A percentile compares a stretch with the other conserved stretches of the same genome.
Conservation (phyloP, 2,329 filamentous ascomycete species). For the Annulohypoxylon truncatum region DNA sequence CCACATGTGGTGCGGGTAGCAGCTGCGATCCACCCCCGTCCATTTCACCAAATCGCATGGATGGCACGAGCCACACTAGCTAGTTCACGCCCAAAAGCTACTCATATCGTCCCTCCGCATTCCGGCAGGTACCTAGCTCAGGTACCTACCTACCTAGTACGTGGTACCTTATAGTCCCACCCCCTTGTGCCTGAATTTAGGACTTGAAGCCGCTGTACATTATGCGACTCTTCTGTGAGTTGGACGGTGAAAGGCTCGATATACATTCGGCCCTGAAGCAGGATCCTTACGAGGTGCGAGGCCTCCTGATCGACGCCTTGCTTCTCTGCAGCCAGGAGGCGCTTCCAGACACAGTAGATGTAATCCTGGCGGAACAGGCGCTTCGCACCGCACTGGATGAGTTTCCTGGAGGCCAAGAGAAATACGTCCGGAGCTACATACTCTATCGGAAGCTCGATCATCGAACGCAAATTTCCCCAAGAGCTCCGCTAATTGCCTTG, state of each 20-base stretch:
- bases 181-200: too few species aligned
- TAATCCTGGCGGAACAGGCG: slow-evolving; percentile 9
- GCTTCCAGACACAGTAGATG: slow-evolving; percentile 15
- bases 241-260: slow-evolving; percentile 14
- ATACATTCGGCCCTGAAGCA: slow-evolving; percentile 5
- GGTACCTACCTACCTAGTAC: too few species aligned
- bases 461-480: background rate
- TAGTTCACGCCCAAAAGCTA: too few species aligned
- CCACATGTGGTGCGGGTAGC: too few species aligned
- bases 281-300: slow-evolving; percentile 15
- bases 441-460: slow-evolving; percentile 11
- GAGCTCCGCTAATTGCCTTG: slow-evolving; percentile 8
- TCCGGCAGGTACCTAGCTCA: too few species aligned
- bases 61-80: too few species aligned
- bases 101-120: too few species aligned
- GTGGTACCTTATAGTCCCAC: too few species aligned
- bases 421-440: slow-evolving; percentile 7
- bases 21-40: too few species aligned
- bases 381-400: slow-evolving; percentile 12
- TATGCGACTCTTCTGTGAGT: slow-evolving; percentile 20
- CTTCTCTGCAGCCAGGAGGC: slow-evolving; percentile 20
- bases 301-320: slow-evolving; percentile 8
- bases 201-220: too few species aligned
- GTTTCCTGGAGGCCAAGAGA: slow-evolving; percentile 17
- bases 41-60: too few species aligned